phyloP scores from a whole-genome alignment of 345 rosid genomes.

The Rhodamnia argentea region DNA sequence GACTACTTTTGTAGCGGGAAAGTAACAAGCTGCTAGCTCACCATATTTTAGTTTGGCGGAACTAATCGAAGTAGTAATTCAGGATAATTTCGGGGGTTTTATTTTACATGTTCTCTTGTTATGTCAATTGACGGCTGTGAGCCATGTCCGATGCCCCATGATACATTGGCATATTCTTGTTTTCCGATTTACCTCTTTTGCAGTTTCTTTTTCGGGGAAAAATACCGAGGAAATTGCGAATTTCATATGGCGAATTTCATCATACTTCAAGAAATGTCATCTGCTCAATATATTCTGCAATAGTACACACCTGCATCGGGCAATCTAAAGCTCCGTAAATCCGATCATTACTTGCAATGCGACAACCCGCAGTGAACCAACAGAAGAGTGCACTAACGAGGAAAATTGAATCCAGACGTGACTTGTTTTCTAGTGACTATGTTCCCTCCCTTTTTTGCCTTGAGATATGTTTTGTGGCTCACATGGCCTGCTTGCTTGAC shows the following conservation, averaged over 20 bases:
- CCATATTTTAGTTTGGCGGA: not conserved
- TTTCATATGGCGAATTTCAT: not conserved
- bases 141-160: not conserved
- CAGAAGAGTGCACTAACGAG: too few species aligned
- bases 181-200: not conserved
- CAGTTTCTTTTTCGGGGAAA: not conserved
- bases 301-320: constrained; percentile 33
- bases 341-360: too few species aligned
- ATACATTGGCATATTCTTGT: not conserved
- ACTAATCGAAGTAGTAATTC: not conserved
- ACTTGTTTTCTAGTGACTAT: too few species aligned
- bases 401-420: too few species aligned
- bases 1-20: not conserved
- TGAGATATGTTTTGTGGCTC: too few species aligned
- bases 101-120: not conserved
- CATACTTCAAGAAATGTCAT: constrained; percentile 27
- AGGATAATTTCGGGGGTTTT: not conserved
- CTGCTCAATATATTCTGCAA: constrained; percentile 39
- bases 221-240: not conserved
- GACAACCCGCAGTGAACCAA: too few species aligned
- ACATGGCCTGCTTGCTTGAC: too few species aligned
- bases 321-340: too few species aligned
- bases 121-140: not conserved
- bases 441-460: too few species aligned
- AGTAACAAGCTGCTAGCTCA: not conserved